Conservation (phyloP, 768 basidiomycete genomes). For the Hydnomerulius pinastri region DNA sequence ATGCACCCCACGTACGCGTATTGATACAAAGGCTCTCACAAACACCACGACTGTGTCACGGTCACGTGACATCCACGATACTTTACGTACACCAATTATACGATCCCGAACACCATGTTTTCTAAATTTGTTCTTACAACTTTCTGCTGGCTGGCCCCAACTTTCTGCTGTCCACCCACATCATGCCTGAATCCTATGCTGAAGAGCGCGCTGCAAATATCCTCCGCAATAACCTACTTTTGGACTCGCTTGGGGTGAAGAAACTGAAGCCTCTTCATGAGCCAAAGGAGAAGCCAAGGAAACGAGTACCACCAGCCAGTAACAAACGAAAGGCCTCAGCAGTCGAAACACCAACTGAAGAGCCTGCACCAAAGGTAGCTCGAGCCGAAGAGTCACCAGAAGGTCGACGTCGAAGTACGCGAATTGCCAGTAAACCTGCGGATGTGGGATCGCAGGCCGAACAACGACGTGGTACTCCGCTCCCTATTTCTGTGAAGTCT, state of each 20-base stretch:
- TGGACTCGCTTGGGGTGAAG: constrained; percentile 44
- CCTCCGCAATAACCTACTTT: constrained; percentile 43
- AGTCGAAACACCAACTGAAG: constrained; percentile 17
- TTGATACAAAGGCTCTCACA: no score
- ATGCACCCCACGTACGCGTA: background rate
- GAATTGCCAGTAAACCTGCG: constrained; percentile 57
- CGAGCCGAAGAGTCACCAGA: constrained; percentile 31
- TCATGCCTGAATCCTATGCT: no score
- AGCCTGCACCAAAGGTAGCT: constrained; percentile 29
- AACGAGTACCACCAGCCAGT: constrained; percentile 24
- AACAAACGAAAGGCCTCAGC: constrained; percentile 46
- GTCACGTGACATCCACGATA: background rate
- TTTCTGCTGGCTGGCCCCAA: no score
- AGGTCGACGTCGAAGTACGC: constrained; percentile 62
- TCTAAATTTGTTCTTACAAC: no score
- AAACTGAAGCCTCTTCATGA: constrained; percentile 44
- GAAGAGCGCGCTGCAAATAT: constrained; percentile 39
- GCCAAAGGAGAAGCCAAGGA: constrained; percentile 42
- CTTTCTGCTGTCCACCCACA: no score
- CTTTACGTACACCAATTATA: background rate
- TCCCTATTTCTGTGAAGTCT: constrained; percentile 41
- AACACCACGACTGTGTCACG: background rate
- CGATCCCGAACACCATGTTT: no score
- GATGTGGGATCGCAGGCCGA: constrained; percentile 49
- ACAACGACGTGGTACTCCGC: constrained; percentile 33